Evolutionary conservation across 768 basidiomycete species (phyloP).

Genomic region (Mycena leptocephala): DNA sequence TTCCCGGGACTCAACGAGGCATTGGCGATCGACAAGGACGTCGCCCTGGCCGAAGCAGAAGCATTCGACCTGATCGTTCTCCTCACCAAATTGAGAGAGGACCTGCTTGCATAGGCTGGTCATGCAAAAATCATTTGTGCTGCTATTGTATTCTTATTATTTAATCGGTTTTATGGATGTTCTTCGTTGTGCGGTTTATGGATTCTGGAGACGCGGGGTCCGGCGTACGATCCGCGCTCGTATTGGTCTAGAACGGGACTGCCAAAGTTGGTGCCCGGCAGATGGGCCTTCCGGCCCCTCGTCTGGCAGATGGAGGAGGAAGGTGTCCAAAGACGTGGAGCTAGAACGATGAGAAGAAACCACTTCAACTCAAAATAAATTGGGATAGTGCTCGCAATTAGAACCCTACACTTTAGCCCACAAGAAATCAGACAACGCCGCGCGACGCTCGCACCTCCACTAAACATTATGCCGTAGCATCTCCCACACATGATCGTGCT

Average conservation of each 20-base stretch:
- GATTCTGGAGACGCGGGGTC: slow-evolving; percentile 20
- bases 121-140: not conserved
- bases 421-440: not conserved
- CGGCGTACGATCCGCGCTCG: slow-evolving; percentile 25
- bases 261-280: slow-evolving; percentile 2
- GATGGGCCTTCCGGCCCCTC: not conserved
- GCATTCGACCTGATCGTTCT: slow-evolving; percentile 67
- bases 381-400: not conserved
- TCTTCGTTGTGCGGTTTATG: not conserved
- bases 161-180: not conserved
- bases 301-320: too few relatives aligned
- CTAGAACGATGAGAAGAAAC: too few relatives aligned
- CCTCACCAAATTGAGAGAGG: slow-evolving; percentile 66
- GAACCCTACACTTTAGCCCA: not conserved
- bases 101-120: slow-evolving; percentile 9
- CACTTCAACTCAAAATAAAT: too few relatives aligned
- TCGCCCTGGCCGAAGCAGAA: slow-evolving; percentile 72
- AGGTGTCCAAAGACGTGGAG: too few relatives aligned
- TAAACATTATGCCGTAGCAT: slow-evolving; percentile 45
- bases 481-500: slow-evolving; percentile 69
- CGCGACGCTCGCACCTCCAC: too few relatives aligned
- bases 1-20: slow-evolving; percentile 88
- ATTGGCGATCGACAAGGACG: slow-evolving; percentile 79
- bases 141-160: not conserved
- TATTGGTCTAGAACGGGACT: slow-evolving; percentile 21